phyloP scores from a whole-genome alignment of 352 stramenopile genomes.

The Blastocystis sp. region DNA sequence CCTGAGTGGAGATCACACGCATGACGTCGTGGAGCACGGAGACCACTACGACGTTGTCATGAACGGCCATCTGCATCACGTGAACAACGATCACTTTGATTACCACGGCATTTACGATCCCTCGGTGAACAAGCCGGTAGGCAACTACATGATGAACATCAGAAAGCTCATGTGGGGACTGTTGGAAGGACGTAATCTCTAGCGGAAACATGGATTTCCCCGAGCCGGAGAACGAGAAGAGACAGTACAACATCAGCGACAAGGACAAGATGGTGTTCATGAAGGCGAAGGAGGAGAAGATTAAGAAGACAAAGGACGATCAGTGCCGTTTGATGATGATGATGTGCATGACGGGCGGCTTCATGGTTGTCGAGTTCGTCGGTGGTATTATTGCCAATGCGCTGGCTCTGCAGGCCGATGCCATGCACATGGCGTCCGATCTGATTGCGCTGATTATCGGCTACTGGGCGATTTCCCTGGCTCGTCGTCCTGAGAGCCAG shows the following conservation, averaged over 20 bases:
- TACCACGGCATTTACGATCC: slow-evolving; percentile 60
- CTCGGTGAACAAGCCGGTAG: neutral
- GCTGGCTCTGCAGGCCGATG: slow-evolving; percentile 80
- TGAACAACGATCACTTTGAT: slow-evolving; percentile 58
- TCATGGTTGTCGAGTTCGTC: slow-evolving; percentile 83
- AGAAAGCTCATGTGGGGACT: slow-evolving; percentile 8
- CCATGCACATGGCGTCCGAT: slow-evolving; percentile 84
- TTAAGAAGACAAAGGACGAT: slow-evolving; percentile 71
- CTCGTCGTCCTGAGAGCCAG: slow-evolving; percentile 76
- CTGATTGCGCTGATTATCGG: slow-evolving; percentile 71
- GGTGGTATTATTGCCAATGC: slow-evolving; percentile 81
- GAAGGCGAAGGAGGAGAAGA: slow-evolving; percentile 49
- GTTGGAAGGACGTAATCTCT: neutral
- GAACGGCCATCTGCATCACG: slow-evolving; percentile 55
- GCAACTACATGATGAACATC: slow-evolving; percentile 52
- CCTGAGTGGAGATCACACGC: neutral
- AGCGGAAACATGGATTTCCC: neutral
- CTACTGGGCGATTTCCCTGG: slow-evolving; percentile 57
- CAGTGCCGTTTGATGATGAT: slow-evolving; percentile 80
- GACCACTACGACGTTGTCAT: slow-evolving; percentile 49
- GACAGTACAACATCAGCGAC: slow-evolving; percentile 62
- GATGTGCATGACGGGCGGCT: slow-evolving; percentile 76
- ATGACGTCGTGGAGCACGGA: slow-evolving; percentile 57
- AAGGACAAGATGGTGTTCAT: slow-evolving; percentile 42
- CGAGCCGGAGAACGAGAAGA: slow-evolving; percentile 43